Conservation (phyloP, 352 stramenopile genomes). For the Poterioochromonas sp. region DNA sequence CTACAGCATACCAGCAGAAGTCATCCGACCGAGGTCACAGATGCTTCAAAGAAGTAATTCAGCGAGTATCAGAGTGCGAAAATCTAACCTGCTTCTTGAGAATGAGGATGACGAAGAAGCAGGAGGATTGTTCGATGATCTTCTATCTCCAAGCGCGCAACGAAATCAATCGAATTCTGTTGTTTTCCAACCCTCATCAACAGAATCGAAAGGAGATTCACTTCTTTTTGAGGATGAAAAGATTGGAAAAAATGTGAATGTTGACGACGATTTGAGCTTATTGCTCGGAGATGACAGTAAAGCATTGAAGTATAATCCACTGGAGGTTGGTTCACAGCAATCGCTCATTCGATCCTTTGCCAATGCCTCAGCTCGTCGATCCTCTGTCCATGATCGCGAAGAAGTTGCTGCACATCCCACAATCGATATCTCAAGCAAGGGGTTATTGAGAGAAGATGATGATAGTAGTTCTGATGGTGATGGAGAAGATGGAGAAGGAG, state of each 20-base stretch:
- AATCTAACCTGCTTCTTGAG: too few relatives aligned
- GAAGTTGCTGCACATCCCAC: background rate
- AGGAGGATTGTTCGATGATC: background rate
- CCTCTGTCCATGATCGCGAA: too few relatives aligned
- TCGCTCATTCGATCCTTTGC: background rate
- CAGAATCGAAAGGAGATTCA: too few relatives aligned
- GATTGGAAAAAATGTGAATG: background rate
- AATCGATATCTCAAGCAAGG: background rate
- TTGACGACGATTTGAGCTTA: background rate
- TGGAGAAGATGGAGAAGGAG: background rate
- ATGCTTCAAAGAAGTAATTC: too few relatives aligned
- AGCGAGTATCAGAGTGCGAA: too few relatives aligned
- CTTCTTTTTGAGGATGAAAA: too few relatives aligned
- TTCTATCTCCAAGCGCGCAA: too few relatives aligned
- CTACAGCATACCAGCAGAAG: too few relatives aligned
- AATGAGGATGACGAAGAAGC: background rate
- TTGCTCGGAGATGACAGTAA: background rate
- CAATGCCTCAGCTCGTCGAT: too few relatives aligned
- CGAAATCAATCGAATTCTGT: too few relatives aligned
- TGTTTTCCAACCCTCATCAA: too few relatives aligned
- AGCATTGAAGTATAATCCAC: background rate
- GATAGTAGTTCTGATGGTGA: background rate
- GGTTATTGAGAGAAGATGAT: background rate
- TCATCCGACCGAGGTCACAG: too few relatives aligned
- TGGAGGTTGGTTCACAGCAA: background rate